phyloP scores from a whole-genome alignment of 768 basidiomycete species.

The Kwoniella dejecticola region DNA sequence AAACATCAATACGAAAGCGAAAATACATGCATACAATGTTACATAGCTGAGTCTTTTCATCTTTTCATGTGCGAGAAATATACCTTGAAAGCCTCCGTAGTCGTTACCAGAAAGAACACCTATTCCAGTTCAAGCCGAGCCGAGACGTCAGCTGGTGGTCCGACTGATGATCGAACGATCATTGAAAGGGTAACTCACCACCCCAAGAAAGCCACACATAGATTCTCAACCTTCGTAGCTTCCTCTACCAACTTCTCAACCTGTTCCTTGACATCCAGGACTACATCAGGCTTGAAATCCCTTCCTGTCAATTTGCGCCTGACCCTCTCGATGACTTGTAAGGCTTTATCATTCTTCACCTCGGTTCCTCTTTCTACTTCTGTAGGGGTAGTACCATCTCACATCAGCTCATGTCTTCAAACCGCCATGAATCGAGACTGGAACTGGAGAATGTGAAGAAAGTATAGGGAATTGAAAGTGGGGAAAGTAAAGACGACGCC shows the following conservation, averaged over 20 bases:
- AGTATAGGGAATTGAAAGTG: no score
- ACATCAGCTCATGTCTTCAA: no score
- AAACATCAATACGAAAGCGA: neutral
- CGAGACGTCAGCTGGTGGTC: neutral
- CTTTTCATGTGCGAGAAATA: neutral
- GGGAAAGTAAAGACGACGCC: no score
- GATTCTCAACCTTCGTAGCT: conserved; percentile 88
- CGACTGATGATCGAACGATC: neutral
- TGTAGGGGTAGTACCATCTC: conserved; percentile 43
- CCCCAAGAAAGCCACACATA: conserved; percentile 95
- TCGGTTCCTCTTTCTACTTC: conserved; percentile 71
- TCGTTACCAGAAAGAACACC: conserved; percentile 59
- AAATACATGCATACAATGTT: conserved; percentile 19
- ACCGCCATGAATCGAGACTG: no score
- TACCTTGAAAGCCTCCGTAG: no score
- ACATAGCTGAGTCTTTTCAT: neutral
- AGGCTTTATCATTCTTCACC: conserved; percentile 83
- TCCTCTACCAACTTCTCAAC: conserved; percentile 92
- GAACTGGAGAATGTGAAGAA: no score
- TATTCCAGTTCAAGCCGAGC: conserved; percentile 11
- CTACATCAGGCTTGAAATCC: conserved; percentile 85
- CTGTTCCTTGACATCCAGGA: conserved; percentile 74
- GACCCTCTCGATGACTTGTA: conserved; percentile 91
- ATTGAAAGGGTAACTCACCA: no score
- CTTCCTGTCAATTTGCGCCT: conserved; percentile 92